phyloP scores from a whole-genome alignment of 192 early-diverging fungal genomes.

The Gigaspora rosea region DNA sequence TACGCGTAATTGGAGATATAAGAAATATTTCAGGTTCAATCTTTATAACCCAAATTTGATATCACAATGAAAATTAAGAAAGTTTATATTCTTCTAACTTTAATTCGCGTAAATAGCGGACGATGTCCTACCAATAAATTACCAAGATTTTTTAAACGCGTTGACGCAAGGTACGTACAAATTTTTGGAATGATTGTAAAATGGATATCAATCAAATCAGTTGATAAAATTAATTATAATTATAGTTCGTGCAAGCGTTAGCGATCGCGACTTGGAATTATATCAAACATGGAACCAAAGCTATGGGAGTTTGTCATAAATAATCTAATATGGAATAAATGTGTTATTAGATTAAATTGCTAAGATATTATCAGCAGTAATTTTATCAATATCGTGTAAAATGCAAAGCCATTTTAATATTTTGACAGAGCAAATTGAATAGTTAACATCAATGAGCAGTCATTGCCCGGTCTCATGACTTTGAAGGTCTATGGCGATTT shows the following conservation, averaged over 20 bases:
- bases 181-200: too few relatives aligned
- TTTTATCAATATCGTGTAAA: too few relatives aligned
- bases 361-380: too few relatives aligned
- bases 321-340: not conserved
- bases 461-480: too few relatives aligned
- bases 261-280: slow-evolving; percentile 72
- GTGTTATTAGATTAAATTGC: too few relatives aligned
- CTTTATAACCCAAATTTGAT: slow-evolving; percentile 47
- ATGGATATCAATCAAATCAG: not conserved
- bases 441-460: too few relatives aligned
- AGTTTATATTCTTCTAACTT: slow-evolving; percentile 22
- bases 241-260: slow-evolving; percentile 78
- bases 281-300: slow-evolving; percentile 74
- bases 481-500: too few relatives aligned
- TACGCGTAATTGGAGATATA: slow-evolving; percentile 54
- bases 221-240: slow-evolving; percentile 11
- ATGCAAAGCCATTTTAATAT: too few relatives aligned
- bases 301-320: slow-evolving; percentile 55
- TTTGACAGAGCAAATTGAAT: too few relatives aligned
- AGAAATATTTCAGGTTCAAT: slow-evolving; percentile 34
- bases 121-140: slow-evolving; percentile 73
- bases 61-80: not conserved
- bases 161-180: slow-evolving; percentile 61
- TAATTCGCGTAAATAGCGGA: slow-evolving; percentile 40
- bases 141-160: slow-evolving; percentile 77